A percentile compares a stretch with the other conserved stretches of the same genome.
These are phyloP conservation scores for Pseudopyrenochaeta lycopersici DNA, from an alignment of 2,329 filamentous ascomycete species.

Conservation along the genomic window DNA sequence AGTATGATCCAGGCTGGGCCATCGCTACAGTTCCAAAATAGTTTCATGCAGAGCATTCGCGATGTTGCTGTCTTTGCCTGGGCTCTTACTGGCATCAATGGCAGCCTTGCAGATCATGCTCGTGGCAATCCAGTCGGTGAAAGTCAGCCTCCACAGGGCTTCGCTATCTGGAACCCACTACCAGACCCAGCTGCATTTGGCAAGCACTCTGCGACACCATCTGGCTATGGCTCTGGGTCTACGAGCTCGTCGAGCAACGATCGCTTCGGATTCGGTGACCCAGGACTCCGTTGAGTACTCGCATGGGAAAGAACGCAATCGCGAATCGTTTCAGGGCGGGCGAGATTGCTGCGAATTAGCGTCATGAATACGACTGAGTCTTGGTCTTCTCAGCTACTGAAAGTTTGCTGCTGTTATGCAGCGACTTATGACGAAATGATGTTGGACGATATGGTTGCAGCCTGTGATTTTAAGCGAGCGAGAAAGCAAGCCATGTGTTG, in stretches of 20 bases:
- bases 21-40: slow-evolving; percentile 55
- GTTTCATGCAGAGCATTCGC: slow-evolving; percentile 81
- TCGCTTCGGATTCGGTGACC: slow-evolving; percentile 47
- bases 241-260: slow-evolving; percentile 45
- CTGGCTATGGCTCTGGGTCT: slow-evolving; percentile 45
- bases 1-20: slow-evolving; percentile 59
- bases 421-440: slow-evolving; percentile 8
- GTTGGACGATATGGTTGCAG: slow-evolving; percentile 7
- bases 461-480: slow-evolving; percentile 16
- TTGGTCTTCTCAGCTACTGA: not conserved
- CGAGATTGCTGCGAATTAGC: not conserved
- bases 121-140: slow-evolving; percentile 70
- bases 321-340: not conserved
- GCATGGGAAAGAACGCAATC: not conserved
- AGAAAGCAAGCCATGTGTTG: slow-evolving; percentile 21
- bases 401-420: not conserved
- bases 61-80: slow-evolving; percentile 90
- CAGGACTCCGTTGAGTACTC: slow-evolving; percentile 38
- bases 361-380: not conserved
- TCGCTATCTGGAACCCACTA: slow-evolving; percentile 65
- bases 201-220: slow-evolving; percentile 41
- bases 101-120: slow-evolving; percentile 71
- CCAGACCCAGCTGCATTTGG: slow-evolving; percentile 21
- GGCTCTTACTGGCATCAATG: slow-evolving; percentile 83
- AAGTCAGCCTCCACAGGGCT: slow-evolving; percentile 67